Percentiles rank a stretch among this genome's conserved stretches.
phyloP scores from a whole-genome alignment of 148 eudicot genomes.

The Rhododendron molle region DNA sequence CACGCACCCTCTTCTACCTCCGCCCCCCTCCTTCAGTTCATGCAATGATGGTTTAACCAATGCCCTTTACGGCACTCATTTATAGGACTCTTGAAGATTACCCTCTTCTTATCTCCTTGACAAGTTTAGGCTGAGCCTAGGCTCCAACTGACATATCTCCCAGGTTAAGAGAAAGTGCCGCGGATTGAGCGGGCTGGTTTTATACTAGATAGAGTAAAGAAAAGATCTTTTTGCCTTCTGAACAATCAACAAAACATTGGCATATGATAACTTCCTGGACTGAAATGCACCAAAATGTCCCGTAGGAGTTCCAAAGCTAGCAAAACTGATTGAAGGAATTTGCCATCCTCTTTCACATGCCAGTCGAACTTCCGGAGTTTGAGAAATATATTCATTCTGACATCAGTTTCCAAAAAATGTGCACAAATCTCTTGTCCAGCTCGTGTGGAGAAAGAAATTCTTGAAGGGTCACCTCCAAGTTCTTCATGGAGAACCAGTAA shows the following conservation, averaged over 20 bases:
- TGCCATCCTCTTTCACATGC: slow-evolving; percentile 36
- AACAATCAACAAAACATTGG: slow-evolving; percentile 21
- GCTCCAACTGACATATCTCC: not conserved
- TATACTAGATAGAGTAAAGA: too few relatives aligned
- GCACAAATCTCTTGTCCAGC: slow-evolving; percentile 32
- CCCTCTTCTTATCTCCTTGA: not conserved
- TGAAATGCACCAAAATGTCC: slow-evolving; percentile 39
- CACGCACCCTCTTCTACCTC: too few relatives aligned
- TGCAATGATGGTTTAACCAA: too few relatives aligned
- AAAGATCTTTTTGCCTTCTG: slow-evolving; percentile 27
- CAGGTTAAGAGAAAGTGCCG: not conserved
- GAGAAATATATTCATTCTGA: slow-evolving; percentile 16
- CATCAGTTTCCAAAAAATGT: slow-evolving; percentile 31
- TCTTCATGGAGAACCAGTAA: slow-evolving; percentile 49
- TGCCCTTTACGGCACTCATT: too few relatives aligned
- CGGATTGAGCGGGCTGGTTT: not conserved
- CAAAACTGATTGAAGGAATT: slow-evolving; percentile 33
- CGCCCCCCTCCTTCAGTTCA: too few relatives aligned
- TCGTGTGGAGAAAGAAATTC: slow-evolving; percentile 26
- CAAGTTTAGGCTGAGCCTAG: not conserved
- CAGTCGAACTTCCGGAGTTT: slow-evolving; percentile 29
- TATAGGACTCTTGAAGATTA: not conserved
- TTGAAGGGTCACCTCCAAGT: slow-evolving; percentile 47
- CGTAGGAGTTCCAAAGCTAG: slow-evolving; percentile 43
- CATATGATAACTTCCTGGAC: slow-evolving; percentile 36